A percentile compares a stretch with the other conserved stretches of the same genome.
phyloP scores from a whole-genome alignment of 2,329 filamentous ascomycete genomes.

The Calonectria honghensis region DNA sequence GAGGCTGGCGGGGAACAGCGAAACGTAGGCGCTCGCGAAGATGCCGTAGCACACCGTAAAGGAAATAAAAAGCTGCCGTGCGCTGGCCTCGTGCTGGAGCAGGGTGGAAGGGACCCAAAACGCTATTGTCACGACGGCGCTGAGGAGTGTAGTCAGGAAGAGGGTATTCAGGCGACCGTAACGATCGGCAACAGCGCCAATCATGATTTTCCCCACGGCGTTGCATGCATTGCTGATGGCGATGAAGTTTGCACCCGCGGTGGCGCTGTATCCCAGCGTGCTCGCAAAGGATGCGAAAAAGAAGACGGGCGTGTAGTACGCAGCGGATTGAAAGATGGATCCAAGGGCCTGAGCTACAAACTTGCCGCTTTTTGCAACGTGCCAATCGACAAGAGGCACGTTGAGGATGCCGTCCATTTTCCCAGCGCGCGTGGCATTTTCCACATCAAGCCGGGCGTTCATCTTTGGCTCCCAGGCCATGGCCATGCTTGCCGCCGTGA shows the following conservation, averaged over 20 bases:
- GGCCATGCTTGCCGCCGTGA: slow-evolving; percentile 3
- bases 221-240: slow-evolving; percentile 42
- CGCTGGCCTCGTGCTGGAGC: background rate
- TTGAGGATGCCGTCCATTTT: slow-evolving; percentile 10
- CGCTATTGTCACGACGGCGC: background rate
- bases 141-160: slow-evolving; percentile 20
- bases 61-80: slow-evolving; percentile 10
- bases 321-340: slow-evolving; percentile 27
- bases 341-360: slow-evolving; percentile 24
- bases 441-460: background rate
- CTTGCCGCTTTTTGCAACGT: slow-evolving; percentile 1
- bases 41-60: slow-evolving; percentile 27
- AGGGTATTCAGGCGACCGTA: slow-evolving; percentile 25
- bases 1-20: slow-evolving; percentile 20
- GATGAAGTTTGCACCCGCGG: slow-evolving; percentile 35
- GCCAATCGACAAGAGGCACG: slow-evolving; percentile 19
- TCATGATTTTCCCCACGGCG: slow-evolving; percentile 31
- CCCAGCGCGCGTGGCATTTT: slow-evolving; percentile 1
- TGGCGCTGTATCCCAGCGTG: slow-evolving; percentile 33
- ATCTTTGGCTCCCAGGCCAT: slow-evolving; percentile 29
- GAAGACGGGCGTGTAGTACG: slow-evolving; percentile 31
- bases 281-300: slow-evolving; percentile 31
- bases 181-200: slow-evolving; percentile 19
- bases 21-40: slow-evolving; percentile 24
- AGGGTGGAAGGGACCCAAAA: slow-evolving; percentile 21